Base-by-base conservation (phyloP, 1,284 basidiomycete genomes). In the Taiwanofungus camphoratus region DNA sequence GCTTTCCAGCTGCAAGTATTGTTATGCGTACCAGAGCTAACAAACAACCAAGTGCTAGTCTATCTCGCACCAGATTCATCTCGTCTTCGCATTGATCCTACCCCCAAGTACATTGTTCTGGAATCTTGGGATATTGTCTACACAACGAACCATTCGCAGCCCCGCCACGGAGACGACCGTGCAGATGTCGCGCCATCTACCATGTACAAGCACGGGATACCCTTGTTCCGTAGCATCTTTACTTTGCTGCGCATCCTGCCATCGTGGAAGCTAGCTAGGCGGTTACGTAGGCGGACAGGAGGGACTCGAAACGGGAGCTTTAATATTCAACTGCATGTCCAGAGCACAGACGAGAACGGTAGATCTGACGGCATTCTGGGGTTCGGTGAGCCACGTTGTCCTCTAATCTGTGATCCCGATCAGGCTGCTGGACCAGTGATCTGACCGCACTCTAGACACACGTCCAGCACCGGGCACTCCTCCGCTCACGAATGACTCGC, bases 171-270 rank as follows among this genome's bases (percentile, higher is more conserved):
- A 9, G 61, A 66, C 34, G 62, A 66, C 15, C 64, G 66, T 39
- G 56, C 61, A 35, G 82, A 82, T 39, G 69, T 82, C 32, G 74
- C 77, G 5, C 77, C 81, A n/a, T 71, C 84, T 0, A 83, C 79
- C 13, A 82, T 87, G 45, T 90, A 90, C 73, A 89, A 90, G 62
- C 79, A 87, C 52, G 78, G 81, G 22, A 88, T 90, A 53, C 75
- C 82, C 30, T 71, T 87, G 29, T 88, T 89, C 65, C 73, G 87
- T 40, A 84, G 82, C 57, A 59, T 88, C 4, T 90, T 73, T 64
- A 81, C 77, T 24, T 62, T 89, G 31, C 68, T 88, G 35, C 72
- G 83, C 41, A 70, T 86, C 19, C 68, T 88, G 5, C 87, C 87
- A 18, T 67, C 79, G 1, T 89, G 85, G 84, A 79, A 76, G 56